Percentiles rank a stretch among this genome's conserved stretches.
phyloP scores from a whole-genome alignment of 2,329 filamentous ascomycete genomes.

The Pseudocercospora musae region DNA sequence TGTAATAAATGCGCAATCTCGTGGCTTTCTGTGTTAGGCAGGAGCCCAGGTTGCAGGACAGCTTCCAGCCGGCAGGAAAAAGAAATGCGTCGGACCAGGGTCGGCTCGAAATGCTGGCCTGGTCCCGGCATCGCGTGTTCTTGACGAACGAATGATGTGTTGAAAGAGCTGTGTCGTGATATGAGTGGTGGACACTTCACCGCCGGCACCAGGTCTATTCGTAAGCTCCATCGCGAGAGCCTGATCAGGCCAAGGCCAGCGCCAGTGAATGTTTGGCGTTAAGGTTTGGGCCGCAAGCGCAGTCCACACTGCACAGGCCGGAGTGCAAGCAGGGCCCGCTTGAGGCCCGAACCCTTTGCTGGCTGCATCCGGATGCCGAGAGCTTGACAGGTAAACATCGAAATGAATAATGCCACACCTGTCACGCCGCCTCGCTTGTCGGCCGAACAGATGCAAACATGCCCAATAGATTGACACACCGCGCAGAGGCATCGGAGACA shows the following conservation, averaged over 20 bases:
- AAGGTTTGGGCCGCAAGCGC: conserved; percentile 24
- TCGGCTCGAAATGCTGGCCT: conserved; percentile 6
- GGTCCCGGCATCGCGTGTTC: conserved; percentile 9
- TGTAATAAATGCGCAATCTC: background rate
- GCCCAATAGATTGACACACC: background rate
- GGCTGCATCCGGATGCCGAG: conserved; percentile 15
- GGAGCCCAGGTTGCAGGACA: conserved; percentile 17
- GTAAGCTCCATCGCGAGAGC: conserved; percentile 15
- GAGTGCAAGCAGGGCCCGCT: conserved; percentile 2
- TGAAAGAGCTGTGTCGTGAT: conserved; percentile 11
- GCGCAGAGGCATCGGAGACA: background rate
- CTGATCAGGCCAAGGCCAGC: conserved; percentile 6
- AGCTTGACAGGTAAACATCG: background rate
- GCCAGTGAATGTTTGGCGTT: conserved; percentile 14
- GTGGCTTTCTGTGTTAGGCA: conserved; percentile 16
- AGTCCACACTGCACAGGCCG: conserved; percentile 2
- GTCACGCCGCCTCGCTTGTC: background rate
- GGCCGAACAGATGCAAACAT: background rate
- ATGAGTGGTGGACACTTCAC: conserved; percentile 19
- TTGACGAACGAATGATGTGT: conserved; percentile 15
- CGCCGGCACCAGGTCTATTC: conserved; percentile 15
- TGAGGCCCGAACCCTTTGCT: conserved; percentile 21
- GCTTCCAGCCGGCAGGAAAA: conserved; percentile 8
- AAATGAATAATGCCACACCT: background rate
- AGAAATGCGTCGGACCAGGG: conserved; percentile 11